Base-by-base conservation (phyloP, 441 rosid species). In the Gossypium davidsonii region DNA sequence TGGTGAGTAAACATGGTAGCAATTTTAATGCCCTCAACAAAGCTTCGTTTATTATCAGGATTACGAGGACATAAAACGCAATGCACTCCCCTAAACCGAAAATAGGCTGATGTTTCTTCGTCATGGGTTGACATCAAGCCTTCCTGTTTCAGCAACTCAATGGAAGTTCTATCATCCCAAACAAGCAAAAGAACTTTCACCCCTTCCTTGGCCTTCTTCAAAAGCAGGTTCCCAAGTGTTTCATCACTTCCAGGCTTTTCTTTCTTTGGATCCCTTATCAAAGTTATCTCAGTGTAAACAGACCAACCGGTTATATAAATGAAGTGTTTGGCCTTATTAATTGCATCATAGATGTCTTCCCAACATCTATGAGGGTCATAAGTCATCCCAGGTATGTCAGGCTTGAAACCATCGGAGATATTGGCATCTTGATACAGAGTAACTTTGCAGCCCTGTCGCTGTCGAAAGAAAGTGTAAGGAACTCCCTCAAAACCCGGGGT, bases 111-210 rank as follows among this genome's bases (percentile, higher is more conserved):
- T 0, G 82, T 83, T 56, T 83, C 82, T 61, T 83, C 82, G 28
- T 78, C 83, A 31, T 83, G 85, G 0, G 83, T 83, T 49, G 82
- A 77, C 85, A 83, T 83, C 49, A 83, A 57, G 7, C 85, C 85
- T 26, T 77, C 79, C 37, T 60, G 60, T 26, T 71, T 79, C 2
- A 82, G 77, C 39, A 59, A 26, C 4, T 26, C 39, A n/a, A 73
- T 68, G 6, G 85, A 80, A 14, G 82, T 83, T 64, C 77, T 77
- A 58, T 83, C 86, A 26, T 83, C 83, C 86, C 83, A 83, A 62
- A 83, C 77, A 8, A 83, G 83, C 82, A 83, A 63, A 21, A 83
- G 67, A 37, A 83, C 83, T 4, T 14, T 53, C 34, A 83, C 82
- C n/a, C 83, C 86, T 53, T 76, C 83, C 7, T 18, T 18, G 0